These are phyloP conservation scores for Capsella bursapastoris DNA, from an alignment of 345 rosid genomes.

Conservation along the genomic window DNA sequence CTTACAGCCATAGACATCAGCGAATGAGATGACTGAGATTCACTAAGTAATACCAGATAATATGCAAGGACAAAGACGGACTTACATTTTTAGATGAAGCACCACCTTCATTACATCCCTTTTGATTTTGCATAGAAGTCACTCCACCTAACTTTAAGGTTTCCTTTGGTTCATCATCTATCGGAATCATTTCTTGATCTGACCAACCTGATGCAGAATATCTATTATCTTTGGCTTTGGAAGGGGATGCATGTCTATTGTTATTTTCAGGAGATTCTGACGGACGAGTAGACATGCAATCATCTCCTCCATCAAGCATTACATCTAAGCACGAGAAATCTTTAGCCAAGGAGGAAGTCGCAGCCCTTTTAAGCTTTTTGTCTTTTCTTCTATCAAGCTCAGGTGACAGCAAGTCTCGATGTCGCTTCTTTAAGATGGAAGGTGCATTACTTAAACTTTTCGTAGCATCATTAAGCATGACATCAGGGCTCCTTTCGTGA, in stretches of 20 bases:
- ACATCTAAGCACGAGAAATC: conserved; percentile 78
- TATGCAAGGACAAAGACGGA: conserved; percentile 24
- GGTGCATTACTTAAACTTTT: conserved; percentile 78
- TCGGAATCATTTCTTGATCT: conserved; percentile 28
- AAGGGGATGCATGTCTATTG: conserved; percentile 38
- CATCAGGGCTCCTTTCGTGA: conserved; percentile 72
- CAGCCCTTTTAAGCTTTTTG: conserved; percentile 68
- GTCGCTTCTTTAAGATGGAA: conserved; percentile 87
- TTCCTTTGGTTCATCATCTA: conserved; percentile 42
- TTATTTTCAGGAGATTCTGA: conserved; percentile 49
- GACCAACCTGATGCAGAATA: conserved; percentile 43
- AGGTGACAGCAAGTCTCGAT: conserved; percentile 86
- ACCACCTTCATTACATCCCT: conserved; percentile 40
- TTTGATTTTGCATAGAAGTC: conserved; percentile 43
- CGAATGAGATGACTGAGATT: conserved; percentile 11
- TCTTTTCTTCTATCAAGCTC: conserved; percentile 77
- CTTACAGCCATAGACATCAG: conserved; percentile 14
- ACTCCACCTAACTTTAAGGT: conserved; percentile 49
- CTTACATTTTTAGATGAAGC: conserved; percentile 52
- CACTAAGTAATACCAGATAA: conserved; percentile 8
- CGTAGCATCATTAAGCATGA: conserved; percentile 72
- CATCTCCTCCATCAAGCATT: conserved; percentile 58
- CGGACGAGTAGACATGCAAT: conserved; percentile 42
- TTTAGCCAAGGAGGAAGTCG: conserved; percentile 65
- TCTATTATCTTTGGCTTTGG: conserved; percentile 64